Evolutionary conservation across 352 stramenopile genomes (phyloP), one percentile per base, ranked within the genome.

Genomic region (Pythium rishiriense): DNA sequence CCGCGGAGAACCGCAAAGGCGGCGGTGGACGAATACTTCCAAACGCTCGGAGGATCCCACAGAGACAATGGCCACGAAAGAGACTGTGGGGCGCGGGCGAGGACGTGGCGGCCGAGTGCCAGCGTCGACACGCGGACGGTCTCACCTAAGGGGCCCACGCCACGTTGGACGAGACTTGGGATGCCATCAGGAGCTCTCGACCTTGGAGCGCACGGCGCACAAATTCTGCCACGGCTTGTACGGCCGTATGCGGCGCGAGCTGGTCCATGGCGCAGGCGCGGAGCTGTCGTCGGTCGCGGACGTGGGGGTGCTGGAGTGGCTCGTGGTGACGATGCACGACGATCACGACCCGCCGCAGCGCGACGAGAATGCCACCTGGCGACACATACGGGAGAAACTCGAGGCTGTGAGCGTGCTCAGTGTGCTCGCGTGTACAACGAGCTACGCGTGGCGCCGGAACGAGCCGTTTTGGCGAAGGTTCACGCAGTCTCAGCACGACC

Each of bases 361-460:
- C 28, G 21, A 60, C 12, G 14, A 37, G 4, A 55, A 66, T 22
- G 35, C 26, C 5, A 4, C 28, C 4, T 68, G 52, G 62, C 50
- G 62, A 43, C 6, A 12, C 9, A 39, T 62, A 15, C 62, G 62
- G 10, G 33, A 54, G 14, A 63, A 58, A n/a, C 62, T 68, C 12
- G 62, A 68, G 28, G 62, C 62, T 10, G 35, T 68, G 46, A 54
- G 25, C 12, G 53, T 68, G 33, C 28, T 68, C 31, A 68, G 62
- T 51, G 53, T 63, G 4, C 15, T 68, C 9, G 54, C 53, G 35
- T 47, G 52, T 22, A 68, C 62, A 14, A 39, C 46, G 54, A 62
- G 33, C 28, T 68, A 46, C 29, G 46, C 62, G 29, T 63, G 52
- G 62, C 43, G 53, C 7, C 52, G 42, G 25, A 68, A 68, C 29